Percentiles rank a stretch among this genome's conserved stretches.
phyloP scores from a whole-genome alignment of 257 asterid species.

The Solanum piurae region DNA sequence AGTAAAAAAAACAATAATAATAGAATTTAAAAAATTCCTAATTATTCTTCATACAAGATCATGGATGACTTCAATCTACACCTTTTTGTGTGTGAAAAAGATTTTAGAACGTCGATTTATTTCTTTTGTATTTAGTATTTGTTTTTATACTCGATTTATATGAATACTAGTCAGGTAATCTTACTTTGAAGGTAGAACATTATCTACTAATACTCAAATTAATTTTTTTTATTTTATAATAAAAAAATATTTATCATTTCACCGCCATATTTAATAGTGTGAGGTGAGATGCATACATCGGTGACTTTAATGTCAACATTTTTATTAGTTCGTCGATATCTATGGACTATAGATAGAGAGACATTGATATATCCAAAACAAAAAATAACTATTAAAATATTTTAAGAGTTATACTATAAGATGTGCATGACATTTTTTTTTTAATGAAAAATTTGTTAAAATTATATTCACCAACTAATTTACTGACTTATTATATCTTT shows the following conservation, averaged over 20 bases:
- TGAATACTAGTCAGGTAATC: not conserved
- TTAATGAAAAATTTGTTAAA: not conserved
- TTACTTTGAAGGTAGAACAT: not conserved
- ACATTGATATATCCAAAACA: not conserved
- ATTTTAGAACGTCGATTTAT: too few relatives aligned
- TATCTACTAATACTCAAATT: not conserved
- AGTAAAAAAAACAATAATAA: not conserved
- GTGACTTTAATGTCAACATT: not conserved
- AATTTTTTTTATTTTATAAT: not conserved
- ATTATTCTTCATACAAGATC: too few relatives aligned
- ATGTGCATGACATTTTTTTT: not conserved
- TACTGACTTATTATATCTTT: not conserved
- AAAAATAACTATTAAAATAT: not conserved
- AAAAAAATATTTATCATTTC: not conserved
- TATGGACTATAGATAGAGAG: not conserved
- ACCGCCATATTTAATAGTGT: accelerated
- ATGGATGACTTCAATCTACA: too few relatives aligned
- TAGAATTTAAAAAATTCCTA: too few relatives aligned
- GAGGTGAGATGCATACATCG: not conserved
- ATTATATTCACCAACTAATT: not conserved
- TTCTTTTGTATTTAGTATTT: not conserved
- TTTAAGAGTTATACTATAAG: not conserved
- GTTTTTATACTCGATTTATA: too few relatives aligned
- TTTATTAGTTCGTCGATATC: not conserved
- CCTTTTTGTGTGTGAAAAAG: not conserved